Evolutionary conservation across 1,284 basidiomycete genomes (phyloP).

Genomic region (Sanghuangporus sanghuang): DNA sequence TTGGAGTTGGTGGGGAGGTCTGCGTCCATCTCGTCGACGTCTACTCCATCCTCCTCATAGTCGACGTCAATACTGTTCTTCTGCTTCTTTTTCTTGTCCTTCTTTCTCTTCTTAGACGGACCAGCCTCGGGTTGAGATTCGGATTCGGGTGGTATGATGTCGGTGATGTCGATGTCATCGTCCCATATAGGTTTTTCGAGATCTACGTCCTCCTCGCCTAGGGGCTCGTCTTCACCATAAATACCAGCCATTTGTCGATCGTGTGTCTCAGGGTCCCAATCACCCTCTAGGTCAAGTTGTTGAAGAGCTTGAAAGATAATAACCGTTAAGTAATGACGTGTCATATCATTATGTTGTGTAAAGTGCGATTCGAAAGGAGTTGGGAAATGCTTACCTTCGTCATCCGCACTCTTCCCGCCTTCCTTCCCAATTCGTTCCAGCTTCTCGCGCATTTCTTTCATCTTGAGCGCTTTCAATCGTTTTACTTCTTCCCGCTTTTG

Average conservation of each 20-base stretch:
- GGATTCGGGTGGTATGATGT: constrained; percentile 47
- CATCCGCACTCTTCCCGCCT: constrained; percentile 45
- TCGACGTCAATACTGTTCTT: constrained; percentile 30
- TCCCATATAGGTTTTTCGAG: constrained; percentile 83
- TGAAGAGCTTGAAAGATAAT: constrained; percentile 39
- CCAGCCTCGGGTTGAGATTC: constrained; percentile 22
- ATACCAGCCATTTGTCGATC: constrained; percentile 73
- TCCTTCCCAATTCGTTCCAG: constrained; percentile 68
- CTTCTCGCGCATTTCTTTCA: constrained; percentile 76
- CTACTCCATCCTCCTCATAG: constrained; percentile 47
- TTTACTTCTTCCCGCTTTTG: constrained; percentile 77
- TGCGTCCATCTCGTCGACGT: constrained; percentile 72
- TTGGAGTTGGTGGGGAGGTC: constrained; percentile 33
- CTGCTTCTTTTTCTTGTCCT: constrained; percentile 49
- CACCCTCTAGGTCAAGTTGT: constrained; percentile 68
- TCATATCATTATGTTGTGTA: neutral
- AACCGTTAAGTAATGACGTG: neutral
- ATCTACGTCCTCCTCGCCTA: constrained; percentile 36
- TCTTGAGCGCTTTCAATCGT: constrained; percentile 76
- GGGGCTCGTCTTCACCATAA: constrained; percentile 54
- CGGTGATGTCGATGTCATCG: constrained; percentile 79
- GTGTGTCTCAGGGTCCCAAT: constrained; percentile 80
- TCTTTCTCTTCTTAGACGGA: constrained; percentile 35
- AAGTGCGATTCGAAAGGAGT: neutral
- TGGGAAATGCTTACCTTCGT: constrained; percentile 34